Evolutionary conservation across 2,329 filamentous ascomycete genomes (phyloP), one percentile per base, ranked within the genome.

Genomic region (Sporothrix euskadiensis): DNA sequence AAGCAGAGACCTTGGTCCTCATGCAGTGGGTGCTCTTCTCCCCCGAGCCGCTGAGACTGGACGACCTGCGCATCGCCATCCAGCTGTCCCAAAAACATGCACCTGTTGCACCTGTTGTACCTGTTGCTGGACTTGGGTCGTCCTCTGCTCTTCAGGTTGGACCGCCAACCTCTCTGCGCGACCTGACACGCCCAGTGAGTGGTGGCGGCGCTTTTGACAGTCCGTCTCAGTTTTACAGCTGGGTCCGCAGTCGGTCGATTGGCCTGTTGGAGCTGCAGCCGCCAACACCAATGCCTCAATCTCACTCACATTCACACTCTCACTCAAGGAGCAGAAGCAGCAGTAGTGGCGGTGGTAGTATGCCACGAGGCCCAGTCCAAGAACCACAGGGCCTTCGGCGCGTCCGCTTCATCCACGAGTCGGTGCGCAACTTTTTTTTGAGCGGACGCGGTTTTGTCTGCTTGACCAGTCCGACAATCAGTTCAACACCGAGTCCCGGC

Each of bases 21-120:
- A 80, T 82, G 76, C 80, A 81, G 41, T 82, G 80, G 80, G 78
- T 79, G 2, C 77, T 81, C 22, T 76, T 81, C n/a, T 77, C 79
- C 0, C 77, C 80, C 1, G 79, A 80, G 71, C 78, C 80, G 2
- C 77, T 81, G 72, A 77, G 80, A 0, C 75, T 82, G 0, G 80
- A 80, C 74, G 80, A 82, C 73, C 71, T 82, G 2, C 76, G 78
- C 44, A 73, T 80, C 16, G 80, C 80, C 41, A 73, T 81, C 3
- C 75, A 78, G 10, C 74, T 81, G 57, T 80, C 79, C 8, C 76
- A 78, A 7, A 71, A 75, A 0, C 74, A 73, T 14, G 52, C 26
- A 10, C 12, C 26, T 30, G 9, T 22, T 22, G 52, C n/a, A n/a
- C n/a, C n/a, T n/a, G n/a, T n/a, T 14, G 52, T 12, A 9, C 12